Base-by-base conservation (phyloP, 2,329 filamentous ascomycete species). In the Clarireedia paspali region DNA sequence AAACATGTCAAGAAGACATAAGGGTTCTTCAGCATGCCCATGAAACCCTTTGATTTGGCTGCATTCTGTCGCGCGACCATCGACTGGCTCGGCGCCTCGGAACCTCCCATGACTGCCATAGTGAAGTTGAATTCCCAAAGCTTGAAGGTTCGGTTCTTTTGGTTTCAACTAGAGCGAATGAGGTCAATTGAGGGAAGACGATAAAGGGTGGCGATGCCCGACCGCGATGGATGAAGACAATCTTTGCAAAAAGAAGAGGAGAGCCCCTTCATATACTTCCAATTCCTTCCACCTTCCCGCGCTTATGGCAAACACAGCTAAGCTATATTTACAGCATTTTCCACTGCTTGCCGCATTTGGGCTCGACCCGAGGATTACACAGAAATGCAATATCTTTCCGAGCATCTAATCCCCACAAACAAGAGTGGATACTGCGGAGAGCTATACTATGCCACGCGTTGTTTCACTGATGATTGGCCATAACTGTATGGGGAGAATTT, bases 11-110 rank as follows among this genome's bases (percentile, higher is more conserved):
- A 61, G 63, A 69, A 71, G 47, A 73, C 71, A 59, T 72, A 73
- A 2, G 71, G 71, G 59, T 73, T 73, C 59, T 70, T 68, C 10
- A 73, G 58, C 67, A 73, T 72, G 56, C 71, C 71, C 47, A 64
- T 54, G 40, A 73, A 53, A 52, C 71, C 71, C 58, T 73, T 69
- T 36, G 68, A 62, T 52, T 72, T 73, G 39, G 66, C 65, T 48
- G 71, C 71, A 59, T 71, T 71, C 60, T 64, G 51, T 48, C 71
- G 70, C 52, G 68, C 71, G 56, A 73, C 71, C 26, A 72, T 66
- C 17, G 71, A 72, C 60, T 72, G 70, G 61, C 50, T 47, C 15
- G 50, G 42, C n/a, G 39, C 40, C 20, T 15, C 27, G 5, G 44
- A 46, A 17, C 34, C 40, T 6, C 26, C 40, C 50, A 47, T 53